Base-by-base conservation (phyloP, 2,329 filamentous ascomycete genomes). In the Beauveria sp. region DNA sequence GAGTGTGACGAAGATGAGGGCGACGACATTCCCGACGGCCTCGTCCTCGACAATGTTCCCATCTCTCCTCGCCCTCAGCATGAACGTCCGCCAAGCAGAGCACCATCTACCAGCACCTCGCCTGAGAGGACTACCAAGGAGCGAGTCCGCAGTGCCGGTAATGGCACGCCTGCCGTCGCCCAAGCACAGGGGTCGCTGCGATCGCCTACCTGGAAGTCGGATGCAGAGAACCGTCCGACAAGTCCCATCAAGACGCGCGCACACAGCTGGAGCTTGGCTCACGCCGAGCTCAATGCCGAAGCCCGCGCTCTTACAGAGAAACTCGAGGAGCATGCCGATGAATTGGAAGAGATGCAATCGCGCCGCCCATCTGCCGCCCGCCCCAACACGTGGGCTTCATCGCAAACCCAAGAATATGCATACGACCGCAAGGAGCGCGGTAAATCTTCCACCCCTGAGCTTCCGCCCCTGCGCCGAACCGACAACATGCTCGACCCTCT, bases 401-500 rank as follows among this genome's bases (percentile, higher is more conserved):
- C 64, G 54, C 70, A 68, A 53, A 70, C 71, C 26, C 69, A 69
- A 45, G 68, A 76, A 34, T 66, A 70, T 8, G 55, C 63, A 1
- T 70, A 72, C 20, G 75, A 79, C 12, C 76, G 75, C 53, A 85
- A 81, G 65, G 76, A 78, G 8, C 80, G 86, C 45, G 79, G 85
- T 63, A 88, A 85, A 78, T 79, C 87, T 74, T 76, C 93, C 69
- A 74, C 87, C 75, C 77, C 93, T 8, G 84, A 90, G 66, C 78
- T 87, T 1, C 88, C 88, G 0, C 87, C 88, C 0, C 76, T 91
- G 9, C 86, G 87, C 60, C 85, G 86, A 67, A 87, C 85, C 47
- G 89, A 92, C 67, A 87, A 91, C 66, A 90, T 93, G 83, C 91
- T 93, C 64, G 90, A 95, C 68, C 90, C 90, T 3, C 77, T 95